A percentile compares a stretch with the other conserved stretches of the same genome.
Conservation (phyloP, 1,139 yeast species). For the Eremothecium cymbalariae region DNA sequence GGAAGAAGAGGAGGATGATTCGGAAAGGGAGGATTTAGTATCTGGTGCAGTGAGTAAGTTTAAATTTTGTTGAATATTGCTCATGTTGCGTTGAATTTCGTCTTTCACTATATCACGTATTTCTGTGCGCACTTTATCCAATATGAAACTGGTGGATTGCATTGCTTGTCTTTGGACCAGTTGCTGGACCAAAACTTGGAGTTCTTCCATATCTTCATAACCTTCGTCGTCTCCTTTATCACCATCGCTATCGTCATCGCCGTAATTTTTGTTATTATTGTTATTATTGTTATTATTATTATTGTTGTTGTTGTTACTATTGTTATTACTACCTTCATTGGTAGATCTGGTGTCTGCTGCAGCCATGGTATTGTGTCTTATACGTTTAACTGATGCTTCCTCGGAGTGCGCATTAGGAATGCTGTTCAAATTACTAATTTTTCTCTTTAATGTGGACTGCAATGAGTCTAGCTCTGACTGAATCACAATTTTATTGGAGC, state of each 20-base stretch:
- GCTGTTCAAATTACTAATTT: slow-evolving; percentile 1
- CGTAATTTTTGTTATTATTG: too few species aligned
- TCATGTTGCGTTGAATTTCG: too few species aligned
- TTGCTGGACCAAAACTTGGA: slow-evolving; percentile 24
- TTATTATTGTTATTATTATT: too few species aligned
- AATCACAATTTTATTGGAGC: slow-evolving; percentile 10
- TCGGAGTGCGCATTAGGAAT: neutral
- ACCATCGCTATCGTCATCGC: neutral
- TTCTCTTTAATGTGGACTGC: slow-evolving; percentile 3
- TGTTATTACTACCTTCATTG: slow-evolving; percentile 3
- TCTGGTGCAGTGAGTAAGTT: too few species aligned
- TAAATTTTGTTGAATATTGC: too few species aligned
- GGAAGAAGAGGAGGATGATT: too few species aligned
- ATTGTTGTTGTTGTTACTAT: too few species aligned
- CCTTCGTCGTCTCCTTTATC: slow-evolving; percentile 6
- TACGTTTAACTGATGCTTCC: too few species aligned
- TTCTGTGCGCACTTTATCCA: slow-evolving; percentile 1
- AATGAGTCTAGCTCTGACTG: slow-evolving; percentile 4
- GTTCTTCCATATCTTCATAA: slow-evolving; percentile 18
- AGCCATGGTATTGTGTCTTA: slow-evolving; percentile 13
- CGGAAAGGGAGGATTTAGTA: too few species aligned
- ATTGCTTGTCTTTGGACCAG: slow-evolving; percentile 22
- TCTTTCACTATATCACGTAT: slow-evolving; percentile 3
- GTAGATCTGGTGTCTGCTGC: slow-evolving; percentile 14
- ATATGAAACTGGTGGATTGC: slow-evolving; percentile 6